Base-by-base conservation (phyloP, 768 basidiomycete genomes). In the Pleurotus ostreatus region DNA sequence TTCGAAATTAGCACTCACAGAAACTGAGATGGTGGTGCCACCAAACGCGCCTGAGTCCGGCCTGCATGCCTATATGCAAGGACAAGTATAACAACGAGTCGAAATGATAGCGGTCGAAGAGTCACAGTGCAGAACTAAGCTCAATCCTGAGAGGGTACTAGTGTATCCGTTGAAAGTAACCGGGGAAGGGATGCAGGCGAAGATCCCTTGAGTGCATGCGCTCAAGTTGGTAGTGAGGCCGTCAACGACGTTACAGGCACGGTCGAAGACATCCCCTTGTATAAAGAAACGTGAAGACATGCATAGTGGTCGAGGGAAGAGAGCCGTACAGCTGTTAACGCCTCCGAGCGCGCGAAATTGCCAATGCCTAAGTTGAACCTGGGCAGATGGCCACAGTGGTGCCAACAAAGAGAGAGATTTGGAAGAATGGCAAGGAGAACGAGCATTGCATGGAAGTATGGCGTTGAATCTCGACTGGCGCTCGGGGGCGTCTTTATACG, bases 351-450 rank as follows among this genome's bases (percentile, higher is more conserved):
- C 5, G 6, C 59, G 46, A 26, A 61, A 48, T 68, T 69, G 18
- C 70, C 69, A 46, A 70, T 67, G n/a, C 49, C 70, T 23, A 59
- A 68, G 60, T 69, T 65, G 57, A 65, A 68, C 12, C 66, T 15
- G 63, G 60, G 46, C 69, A 70, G 16, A 68, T 65, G 22, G 66
- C 68, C 25, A 46, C 16, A 18, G 55, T 59, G 22, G 18, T 51
- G 20, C 53, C 15, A 15, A 53, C 58, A 30, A 63, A 39, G 45
- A 61, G 34, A 12, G 41, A 22, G 26, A 45, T n/a, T 46, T 47
- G 20, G 15, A 57, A 77, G 59, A 58, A 66, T 68, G 23, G 23
- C 23, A 43, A 43, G 41, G 2, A n/a, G 41, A 22, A 44, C 0
- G 20, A 44, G 11, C 11, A 34, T 34, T 4, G 30, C 30, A 34